Evolutionary conservation across 2,329 filamentous ascomycete species (phyloP), one percentile per base, ranked within the genome.

Genomic region (Clonostachys sp.): DNA sequence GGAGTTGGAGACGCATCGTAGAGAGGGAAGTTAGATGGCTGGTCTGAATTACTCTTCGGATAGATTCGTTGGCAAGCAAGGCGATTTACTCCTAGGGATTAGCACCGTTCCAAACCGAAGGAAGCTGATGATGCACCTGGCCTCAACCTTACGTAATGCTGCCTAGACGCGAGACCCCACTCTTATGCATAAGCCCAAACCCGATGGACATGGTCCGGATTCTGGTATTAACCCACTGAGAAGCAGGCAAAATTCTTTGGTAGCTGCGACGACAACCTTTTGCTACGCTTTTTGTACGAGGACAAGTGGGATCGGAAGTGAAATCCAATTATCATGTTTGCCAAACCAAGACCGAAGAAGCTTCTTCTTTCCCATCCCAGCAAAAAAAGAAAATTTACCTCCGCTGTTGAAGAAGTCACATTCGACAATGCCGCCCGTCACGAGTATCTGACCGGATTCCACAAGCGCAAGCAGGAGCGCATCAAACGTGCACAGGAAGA

Each of bases 381-480:
- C n/a, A 90, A 87, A 68, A 86, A 83, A 60, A 76, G 87, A 54
- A 89, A 87, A 64, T 65, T 67, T 51, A 61, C 75, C 13, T 72
- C 74, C 42, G 69, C 74, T 38, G 74, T 89, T 50, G 89, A 91
- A 61, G 89, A 95, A 64, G 86, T 99, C 65, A 82, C 74, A 45
- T 99, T 97, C 70, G 91, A 99, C 70, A 71, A 78, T 51, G 76
- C 78, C 51, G 88, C 88, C 42, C 85, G 94, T 54, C 74, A 87
- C 54, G 91, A 97, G 61, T 99, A 89, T 63, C 77, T 99, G 49
- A 96, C 91, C 0, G 94, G 94, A 4, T 99, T 99, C 70, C 91
- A 92, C 74, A 99, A 97, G 77, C 86, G 94, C 66, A 97, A 96
- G 67, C 72, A 88, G 46, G 87, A 90, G 64, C 81, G 94, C 36